Percentiles rank a stretch among this genome's conserved stretches.
phyloP scores from a whole-genome alignment of 2,329 filamentous ascomycete genomes.

The Huntiella moniliformis region DNA sequence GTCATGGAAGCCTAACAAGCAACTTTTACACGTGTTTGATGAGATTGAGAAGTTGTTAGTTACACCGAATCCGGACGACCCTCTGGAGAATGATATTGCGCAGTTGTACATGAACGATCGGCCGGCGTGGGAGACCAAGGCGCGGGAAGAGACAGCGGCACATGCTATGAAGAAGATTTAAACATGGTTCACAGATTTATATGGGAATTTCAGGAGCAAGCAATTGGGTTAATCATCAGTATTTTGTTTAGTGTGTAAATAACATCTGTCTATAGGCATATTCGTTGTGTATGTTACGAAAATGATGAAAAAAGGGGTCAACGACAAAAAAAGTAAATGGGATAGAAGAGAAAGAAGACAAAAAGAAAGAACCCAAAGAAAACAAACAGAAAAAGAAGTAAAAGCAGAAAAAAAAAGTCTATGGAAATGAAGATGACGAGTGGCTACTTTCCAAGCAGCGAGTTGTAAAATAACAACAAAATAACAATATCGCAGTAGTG shows the following conservation, averaged over 20 bases:
- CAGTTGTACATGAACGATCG: conserved; percentile 60
- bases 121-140: conserved; percentile 40
- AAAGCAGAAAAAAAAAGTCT: neutral
- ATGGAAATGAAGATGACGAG: neutral
- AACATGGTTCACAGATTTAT: neutral
- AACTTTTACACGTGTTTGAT: conserved; percentile 56
- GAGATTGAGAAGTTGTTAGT: conserved; percentile 55
- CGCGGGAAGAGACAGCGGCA: conserved; percentile 14
- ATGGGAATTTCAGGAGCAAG: too few species aligned
- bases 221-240: too few species aligned
- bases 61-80: conserved; percentile 76
- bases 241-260: neutral
- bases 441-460: too few species aligned
- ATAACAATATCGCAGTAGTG: too few species aligned
- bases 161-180: conserved; percentile 1
- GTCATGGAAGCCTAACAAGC: conserved; percentile 80
- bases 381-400: conserved; percentile 2
- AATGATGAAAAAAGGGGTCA: neutral
- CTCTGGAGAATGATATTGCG: conserved; percentile 70
- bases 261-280: neutral
- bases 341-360: conserved; percentile 14
- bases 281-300: neutral
- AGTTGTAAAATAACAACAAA: too few species aligned
- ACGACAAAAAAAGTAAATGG: conserved; percentile 11
- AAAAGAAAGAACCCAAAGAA: conserved; percentile 3